phyloP scores from a whole-genome alignment of 805 yeast species.

The Gaillardinia entomophila region DNA sequence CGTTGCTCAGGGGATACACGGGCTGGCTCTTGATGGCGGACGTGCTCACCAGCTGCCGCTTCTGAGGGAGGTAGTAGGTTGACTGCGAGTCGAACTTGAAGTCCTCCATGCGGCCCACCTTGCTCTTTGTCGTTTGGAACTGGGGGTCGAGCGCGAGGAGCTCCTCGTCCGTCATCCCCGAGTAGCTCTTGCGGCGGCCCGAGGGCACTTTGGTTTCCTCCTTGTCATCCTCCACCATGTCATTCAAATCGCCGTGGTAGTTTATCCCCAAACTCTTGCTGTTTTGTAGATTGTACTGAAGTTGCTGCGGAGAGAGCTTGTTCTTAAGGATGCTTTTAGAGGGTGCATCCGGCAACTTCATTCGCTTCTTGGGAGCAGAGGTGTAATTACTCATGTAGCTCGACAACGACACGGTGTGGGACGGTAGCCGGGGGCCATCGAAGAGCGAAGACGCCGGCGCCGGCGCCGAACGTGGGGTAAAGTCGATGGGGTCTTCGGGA shows the following conservation, averaged over 20 bases:
- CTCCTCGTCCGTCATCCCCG: constrained; percentile 50
- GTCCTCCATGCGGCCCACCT: constrained; percentile 32
- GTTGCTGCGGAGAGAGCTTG: constrained; percentile 23
- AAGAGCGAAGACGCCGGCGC: constrained; percentile 3
- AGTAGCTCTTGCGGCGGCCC: constrained; percentile 40
- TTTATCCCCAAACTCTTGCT: constrained; percentile 8
- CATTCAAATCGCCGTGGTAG: constrained; percentile 14
- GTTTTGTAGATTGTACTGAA: constrained; percentile 10
- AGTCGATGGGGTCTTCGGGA: constrained; percentile 12
- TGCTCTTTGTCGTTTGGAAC: constrained; percentile 31
- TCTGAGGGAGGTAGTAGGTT: constrained; percentile 12
- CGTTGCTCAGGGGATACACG: constrained; percentile 26
- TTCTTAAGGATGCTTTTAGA: constrained; percentile 36
- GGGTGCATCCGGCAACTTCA: constrained; percentile 26
- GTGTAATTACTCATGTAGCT: constrained; percentile 10
- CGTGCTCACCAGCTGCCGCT: constrained; percentile 3
- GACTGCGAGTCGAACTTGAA: constrained; percentile 41
- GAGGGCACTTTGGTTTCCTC: constrained; percentile 3
- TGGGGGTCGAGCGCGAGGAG: constrained; percentile 51
- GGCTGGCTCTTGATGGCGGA: constrained; percentile 2
- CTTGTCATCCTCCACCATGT: constrained; percentile 8
- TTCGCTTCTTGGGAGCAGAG: constrained; percentile 7
- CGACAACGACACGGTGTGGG: constrained; percentile 5
- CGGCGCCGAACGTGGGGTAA: constrained; percentile 1
- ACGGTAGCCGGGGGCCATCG: constrained; percentile 2